phyloP scores from a whole-genome alignment of 257 asterid genomes.

The Nicotiana tomentosiformis region DNA sequence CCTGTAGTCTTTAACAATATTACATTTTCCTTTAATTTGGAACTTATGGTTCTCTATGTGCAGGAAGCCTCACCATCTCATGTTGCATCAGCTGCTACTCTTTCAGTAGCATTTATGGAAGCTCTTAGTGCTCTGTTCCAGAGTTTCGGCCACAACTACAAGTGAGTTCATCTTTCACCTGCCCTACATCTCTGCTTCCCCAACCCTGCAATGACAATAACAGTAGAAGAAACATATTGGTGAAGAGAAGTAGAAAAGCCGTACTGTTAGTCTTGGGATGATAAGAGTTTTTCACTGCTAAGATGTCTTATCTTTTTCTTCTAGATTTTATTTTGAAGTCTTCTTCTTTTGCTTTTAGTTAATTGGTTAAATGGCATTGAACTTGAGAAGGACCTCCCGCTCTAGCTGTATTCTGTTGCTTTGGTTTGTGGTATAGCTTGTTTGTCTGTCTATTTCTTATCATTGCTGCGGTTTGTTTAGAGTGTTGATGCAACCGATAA shows the following conservation, averaged over 20 bases:
- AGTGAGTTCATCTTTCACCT: constrained; percentile 34
- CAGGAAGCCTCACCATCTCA: constrained; percentile 89
- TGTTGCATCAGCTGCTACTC: constrained; percentile 95
- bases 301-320: not conserved
- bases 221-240: not conserved
- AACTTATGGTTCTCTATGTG: constrained; percentile 9
- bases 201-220: not conserved
- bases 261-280: not conserved
- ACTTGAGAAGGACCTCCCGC: not conserved
- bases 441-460: not conserved
- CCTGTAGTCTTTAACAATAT: not conserved
- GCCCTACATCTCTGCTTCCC: not conserved
- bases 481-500: not conserved
- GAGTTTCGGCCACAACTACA: constrained; percentile 63
- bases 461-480: not conserved
- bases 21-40: not conserved
- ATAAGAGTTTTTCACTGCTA: not conserved
- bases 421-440: not conserved
- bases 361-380: not conserved
- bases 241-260: not conserved
- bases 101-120: constrained; percentile 95
- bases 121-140: constrained; percentile 73
- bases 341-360: not conserved
- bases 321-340: not conserved
- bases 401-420: not conserved